Evolutionary conservation across 176 grass and related monocot species (phyloP).

Genomic region (Zizania latifolia): DNA sequence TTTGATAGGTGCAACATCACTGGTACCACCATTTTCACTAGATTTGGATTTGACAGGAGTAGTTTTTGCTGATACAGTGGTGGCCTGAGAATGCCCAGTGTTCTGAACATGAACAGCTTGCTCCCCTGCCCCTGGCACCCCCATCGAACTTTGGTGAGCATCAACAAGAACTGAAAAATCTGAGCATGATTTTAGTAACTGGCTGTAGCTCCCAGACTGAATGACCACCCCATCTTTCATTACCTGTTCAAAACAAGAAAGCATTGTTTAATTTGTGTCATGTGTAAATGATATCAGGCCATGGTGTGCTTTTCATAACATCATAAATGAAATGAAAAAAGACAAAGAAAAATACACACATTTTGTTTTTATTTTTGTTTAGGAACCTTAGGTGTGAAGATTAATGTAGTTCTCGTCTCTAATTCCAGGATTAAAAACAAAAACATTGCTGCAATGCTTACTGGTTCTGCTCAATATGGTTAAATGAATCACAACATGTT

Average conservation of each 20-base stretch:
- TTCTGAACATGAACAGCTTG: constrained; percentile 26
- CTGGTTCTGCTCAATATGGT: not conserved
- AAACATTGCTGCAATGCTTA: not conserved
- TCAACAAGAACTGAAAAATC: constrained; percentile 72
- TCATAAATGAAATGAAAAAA: not conserved
- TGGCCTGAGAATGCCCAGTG: constrained; percentile 2
- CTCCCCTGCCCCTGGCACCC: constrained; percentile 49
- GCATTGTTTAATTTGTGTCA: not conserved
- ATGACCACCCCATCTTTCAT: constrained; percentile 67
- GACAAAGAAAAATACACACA: not conserved
- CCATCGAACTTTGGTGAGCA: constrained; percentile 95
- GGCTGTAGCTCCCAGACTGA: constrained; percentile 61
- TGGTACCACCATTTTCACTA: not conserved
- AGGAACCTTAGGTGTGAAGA: not conserved
- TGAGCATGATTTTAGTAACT: constrained; percentile 45
- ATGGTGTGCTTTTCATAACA: not conserved
- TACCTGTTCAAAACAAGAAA: constrained; percentile 39
- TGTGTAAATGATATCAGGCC: not conserved
- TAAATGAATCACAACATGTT: not conserved
- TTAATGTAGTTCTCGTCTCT: not conserved
- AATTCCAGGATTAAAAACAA: not conserved
- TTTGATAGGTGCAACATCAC: constrained; percentile 18
- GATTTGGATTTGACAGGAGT: constrained; percentile 10
- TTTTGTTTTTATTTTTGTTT: not conserved
- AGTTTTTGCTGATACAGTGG: not conserved